Evolutionary conservation across 129 eudicot genomes (phyloP), one percentile per base, ranked within the genome.

Genomic region (Centella asiatica): DNA sequence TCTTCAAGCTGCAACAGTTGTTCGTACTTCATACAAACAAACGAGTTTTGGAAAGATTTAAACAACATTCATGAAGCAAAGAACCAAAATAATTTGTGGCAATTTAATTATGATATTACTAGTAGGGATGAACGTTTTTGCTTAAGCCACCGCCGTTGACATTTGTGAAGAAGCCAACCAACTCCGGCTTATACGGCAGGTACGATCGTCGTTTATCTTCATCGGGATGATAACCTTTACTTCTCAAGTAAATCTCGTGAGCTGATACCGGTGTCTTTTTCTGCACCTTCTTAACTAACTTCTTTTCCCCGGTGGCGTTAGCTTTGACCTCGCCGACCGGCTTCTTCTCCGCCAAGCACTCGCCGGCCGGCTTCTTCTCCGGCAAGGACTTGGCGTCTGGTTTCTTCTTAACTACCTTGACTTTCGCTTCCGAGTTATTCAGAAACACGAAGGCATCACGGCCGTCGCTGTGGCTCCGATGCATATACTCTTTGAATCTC

Each of bases 361-460:
- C 67, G 15, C 46, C 75, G 36, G 17, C 76, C 19, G 60, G 25
- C 26, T 58, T 58, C 50, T 65, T 58, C 46, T 57, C 42, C 62
- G 17, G 17, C 24, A 3, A n/a, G 14, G 8, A 31, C 56, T 31
- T 66, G 9, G 44, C 74, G 19, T 20, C 69, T 31, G 39, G 15
- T 40, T 62, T 62, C 58, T 60, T 60, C 20, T 39, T 15, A 24
- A 20, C 48, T 33, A 17, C 15, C 48, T 44, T 44, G 0, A 47
- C 37, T 69, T 72, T 69, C 13, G 54, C 7, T 56, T 57, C 59
- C 12, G 76, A 58, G 65, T 46, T 31, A 52, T 80, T 74, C 59
- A 93, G 62, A 63, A 85, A 92, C 33, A 92, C 99, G 48, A 87
- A 92, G 1, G 99, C 86, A 53, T 92, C 99, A 10, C 83, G 80